phyloP scores from a whole-genome alignment of 129 eudicot genomes.

The Escallonia rubra region DNA sequence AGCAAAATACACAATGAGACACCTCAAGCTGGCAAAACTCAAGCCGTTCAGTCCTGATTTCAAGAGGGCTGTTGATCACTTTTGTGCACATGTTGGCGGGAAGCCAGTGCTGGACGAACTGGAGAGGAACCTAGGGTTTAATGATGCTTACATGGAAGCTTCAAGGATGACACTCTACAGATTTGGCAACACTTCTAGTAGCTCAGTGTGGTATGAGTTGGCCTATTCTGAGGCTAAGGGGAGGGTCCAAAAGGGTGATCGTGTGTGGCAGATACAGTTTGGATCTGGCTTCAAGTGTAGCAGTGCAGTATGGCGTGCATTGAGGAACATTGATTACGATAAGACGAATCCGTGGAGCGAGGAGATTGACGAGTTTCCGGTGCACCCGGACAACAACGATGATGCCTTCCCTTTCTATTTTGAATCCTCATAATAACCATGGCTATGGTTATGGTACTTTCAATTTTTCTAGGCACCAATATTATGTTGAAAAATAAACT shows the following conservation, averaged over 20 bases:
- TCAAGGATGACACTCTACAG: constrained; percentile 54
- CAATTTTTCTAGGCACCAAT: no score
- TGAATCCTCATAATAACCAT: constrained; percentile 16
- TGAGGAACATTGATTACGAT: constrained; percentile 30
- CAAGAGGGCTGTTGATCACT: constrained; percentile 34
- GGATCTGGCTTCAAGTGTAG: constrained; percentile 62
- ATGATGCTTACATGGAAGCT: constrained; percentile 38
- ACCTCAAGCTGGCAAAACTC: neutral
- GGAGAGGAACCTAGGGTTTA: constrained; percentile 29
- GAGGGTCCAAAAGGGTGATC: constrained; percentile 46
- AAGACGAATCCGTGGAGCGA: constrained; percentile 47
- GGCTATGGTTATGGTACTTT: no score
- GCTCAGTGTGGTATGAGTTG: constrained; percentile 48
- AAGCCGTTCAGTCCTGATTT: constrained; percentile 38
- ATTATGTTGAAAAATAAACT: no score
- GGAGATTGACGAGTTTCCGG: constrained; percentile 41
- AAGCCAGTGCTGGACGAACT: constrained; percentile 44
- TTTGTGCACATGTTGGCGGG: constrained; percentile 54
- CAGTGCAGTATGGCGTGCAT: constrained; percentile 50
- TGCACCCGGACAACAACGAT: constrained; percentile 3
- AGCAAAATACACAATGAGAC: constrained; percentile 4
- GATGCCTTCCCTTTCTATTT: constrained; percentile 24
- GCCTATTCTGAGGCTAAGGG: constrained; percentile 62
- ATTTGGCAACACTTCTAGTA: constrained; percentile 56
- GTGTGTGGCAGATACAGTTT: constrained; percentile 49